Percentiles rank a stretch among this genome's conserved stretches.
These are phyloP conservation scores for Onygenales sp. DNA, from an alignment of 2,329 filamentous ascomycete species.

Conservation along the genomic window DNA sequence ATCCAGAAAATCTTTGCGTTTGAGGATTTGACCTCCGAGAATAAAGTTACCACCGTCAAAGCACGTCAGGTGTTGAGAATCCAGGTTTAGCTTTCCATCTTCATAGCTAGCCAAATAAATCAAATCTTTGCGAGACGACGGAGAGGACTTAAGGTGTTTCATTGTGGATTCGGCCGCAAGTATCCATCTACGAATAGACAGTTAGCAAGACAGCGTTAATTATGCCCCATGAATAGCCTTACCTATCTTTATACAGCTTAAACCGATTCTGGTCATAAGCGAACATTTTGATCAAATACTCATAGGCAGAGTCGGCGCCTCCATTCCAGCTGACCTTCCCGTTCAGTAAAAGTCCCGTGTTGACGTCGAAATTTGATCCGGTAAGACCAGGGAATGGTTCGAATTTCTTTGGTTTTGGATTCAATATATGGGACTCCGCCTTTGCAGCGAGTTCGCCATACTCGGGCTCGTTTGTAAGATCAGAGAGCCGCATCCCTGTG, in stretches of 20 bases:
- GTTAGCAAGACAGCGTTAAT: neutral
- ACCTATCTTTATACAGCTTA: constrained; percentile 50
- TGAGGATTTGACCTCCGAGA: constrained; percentile 63
- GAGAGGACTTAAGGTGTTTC: constrained; percentile 58
- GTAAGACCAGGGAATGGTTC: constrained; percentile 72
- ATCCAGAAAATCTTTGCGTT: constrained; percentile 56
- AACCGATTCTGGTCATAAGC: constrained; percentile 63
- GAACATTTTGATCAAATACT: constrained; percentile 88
- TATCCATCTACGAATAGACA: constrained; percentile 49
- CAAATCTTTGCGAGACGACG: constrained; percentile 55
- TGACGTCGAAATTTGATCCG: constrained; percentile 56
- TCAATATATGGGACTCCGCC: constrained; percentile 60
- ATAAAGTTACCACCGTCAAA: constrained; percentile 83
- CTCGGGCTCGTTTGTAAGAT: constrained; percentile 57
- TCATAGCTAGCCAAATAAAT: constrained; percentile 48
- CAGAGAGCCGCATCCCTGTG: constrained; percentile 49
- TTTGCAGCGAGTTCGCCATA: constrained; percentile 60
- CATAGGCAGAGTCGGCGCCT: constrained; percentile 72
- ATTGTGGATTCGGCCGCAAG: constrained; percentile 68
- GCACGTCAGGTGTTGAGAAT: constrained; percentile 54
- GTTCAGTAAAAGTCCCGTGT: constrained; percentile 58
- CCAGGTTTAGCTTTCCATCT: constrained; percentile 24
- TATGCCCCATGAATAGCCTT: neutral
- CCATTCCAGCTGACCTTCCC: constrained; percentile 65
- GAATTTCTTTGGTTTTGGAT: constrained; percentile 50